Evolutionary conservation across 108 stramenopile genomes (phyloP).

Genomic region (Cylindrotheca closterium): DNA sequence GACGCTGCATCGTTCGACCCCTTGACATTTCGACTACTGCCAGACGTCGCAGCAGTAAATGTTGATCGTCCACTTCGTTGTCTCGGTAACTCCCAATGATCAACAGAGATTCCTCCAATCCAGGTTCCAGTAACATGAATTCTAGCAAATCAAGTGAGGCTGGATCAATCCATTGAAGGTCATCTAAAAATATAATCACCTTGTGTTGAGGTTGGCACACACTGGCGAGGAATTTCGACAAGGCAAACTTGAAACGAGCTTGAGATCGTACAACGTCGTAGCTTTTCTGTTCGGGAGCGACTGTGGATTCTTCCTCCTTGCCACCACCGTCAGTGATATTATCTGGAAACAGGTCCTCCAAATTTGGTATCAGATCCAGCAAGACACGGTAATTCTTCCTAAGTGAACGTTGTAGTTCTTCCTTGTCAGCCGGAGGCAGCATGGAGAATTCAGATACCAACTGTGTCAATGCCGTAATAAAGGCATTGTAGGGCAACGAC

Average conservation of each 20-base stretch:
- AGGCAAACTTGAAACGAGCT: conserved; percentile 9
- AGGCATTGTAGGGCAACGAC: conserved; percentile 18
- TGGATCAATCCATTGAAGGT: conserved; percentile 6
- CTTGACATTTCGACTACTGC: no score
- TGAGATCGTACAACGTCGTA: conserved; percentile 8
- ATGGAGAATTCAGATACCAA: not conserved
- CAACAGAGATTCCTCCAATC: conserved; percentile 9
- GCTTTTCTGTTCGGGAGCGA: not conserved
- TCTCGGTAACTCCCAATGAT: conserved; percentile 46
- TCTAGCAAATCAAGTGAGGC: conserved; percentile 15
- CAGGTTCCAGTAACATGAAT: not conserved
- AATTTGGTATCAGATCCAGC: conserved; percentile 14
- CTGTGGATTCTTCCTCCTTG: not conserved
- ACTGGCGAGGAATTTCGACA: conserved; percentile 10
- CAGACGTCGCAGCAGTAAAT: not conserved
- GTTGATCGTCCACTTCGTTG: conserved; percentile 38
- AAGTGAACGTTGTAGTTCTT: conserved; percentile 7
- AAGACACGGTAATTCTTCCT: conserved; percentile 7
- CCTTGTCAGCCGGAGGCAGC: no score
- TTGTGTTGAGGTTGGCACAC: conserved; percentile 11
- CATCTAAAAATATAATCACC: conserved; percentile 1
- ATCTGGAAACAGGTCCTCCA: not conserved
- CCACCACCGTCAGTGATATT: no score
- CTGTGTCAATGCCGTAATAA: conserved; percentile 20
- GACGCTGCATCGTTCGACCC: no score